These are phyloP conservation scores for Sporisorium sorghi DNA, from an alignment of 1,284 basidiomycete species.

Conservation along the genomic window DNA sequence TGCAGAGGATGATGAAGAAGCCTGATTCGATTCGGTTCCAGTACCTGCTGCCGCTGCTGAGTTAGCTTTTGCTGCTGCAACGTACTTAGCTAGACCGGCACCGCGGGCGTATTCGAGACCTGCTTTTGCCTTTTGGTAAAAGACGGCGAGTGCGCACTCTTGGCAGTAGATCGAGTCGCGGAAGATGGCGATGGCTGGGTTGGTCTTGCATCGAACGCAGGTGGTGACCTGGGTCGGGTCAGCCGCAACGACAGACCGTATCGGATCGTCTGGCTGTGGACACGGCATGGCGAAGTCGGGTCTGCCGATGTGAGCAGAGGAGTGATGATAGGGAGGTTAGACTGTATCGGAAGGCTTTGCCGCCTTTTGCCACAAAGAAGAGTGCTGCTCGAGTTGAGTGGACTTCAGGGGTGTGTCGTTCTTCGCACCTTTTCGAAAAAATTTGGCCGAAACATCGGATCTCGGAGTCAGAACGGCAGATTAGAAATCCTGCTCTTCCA, in stretches of 20 bases:
- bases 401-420: conserved; percentile 14
- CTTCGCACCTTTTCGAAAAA: conserved; percentile 26
- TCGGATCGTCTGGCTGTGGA: conserved; percentile 42
- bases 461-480: conserved; percentile 18
- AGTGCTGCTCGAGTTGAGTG: no score
- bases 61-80: conserved; percentile 24
- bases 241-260: background rate
- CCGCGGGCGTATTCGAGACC: conserved; percentile 58
- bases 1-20: conserved; percentile 1
- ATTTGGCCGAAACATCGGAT: conserved; percentile 26
- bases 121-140: conserved; percentile 53
- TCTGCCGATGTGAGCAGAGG: background rate
- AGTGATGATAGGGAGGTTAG: background rate
- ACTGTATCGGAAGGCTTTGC: background rate
- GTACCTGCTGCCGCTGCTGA: background rate
- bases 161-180: conserved; percentile 60
- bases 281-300: conserved; percentile 37
- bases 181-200: conserved; percentile 35
- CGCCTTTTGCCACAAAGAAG: conserved; percentile 9
- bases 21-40: background rate
- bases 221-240: conserved; percentile 1
- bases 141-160: conserved; percentile 50
- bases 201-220: conserved; percentile 56
- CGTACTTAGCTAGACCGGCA: conserved; percentile 52
- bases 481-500: background rate